Conservation (phyloP, 495 filamentous ascomycete genomes). For the Neurospora tetrasperma region DNA sequence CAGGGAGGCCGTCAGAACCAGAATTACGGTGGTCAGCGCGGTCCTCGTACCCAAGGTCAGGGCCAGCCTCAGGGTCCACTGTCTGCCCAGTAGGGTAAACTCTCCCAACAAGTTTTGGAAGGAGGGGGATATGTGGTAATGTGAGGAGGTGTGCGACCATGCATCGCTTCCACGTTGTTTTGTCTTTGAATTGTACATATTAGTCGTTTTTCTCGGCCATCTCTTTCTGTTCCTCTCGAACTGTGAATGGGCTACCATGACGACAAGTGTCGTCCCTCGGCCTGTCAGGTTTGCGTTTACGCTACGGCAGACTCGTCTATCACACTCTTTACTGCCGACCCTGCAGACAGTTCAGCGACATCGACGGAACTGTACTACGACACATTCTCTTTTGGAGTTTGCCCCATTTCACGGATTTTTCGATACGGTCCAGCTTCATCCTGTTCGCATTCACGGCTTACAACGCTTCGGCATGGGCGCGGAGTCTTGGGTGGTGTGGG, state of each 20-base stretch:
- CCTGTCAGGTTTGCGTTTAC: neutral
- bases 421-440: neutral
- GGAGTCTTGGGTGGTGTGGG: neutral
- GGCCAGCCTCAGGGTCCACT: constrained; percentile 20
- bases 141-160: constrained; percentile 10
- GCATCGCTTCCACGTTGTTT: constrained; percentile 7
- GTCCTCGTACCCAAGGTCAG: constrained; percentile 23
- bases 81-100: constrained; percentile 19
- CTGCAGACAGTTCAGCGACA: neutral
- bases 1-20: constrained; percentile 32
- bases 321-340: neutral
- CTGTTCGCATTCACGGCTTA: neutral
- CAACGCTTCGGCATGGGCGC: neutral
- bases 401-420: neutral
- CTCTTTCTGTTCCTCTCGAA: neutral
- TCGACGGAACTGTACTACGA: neutral
- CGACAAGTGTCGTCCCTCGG: neutral
- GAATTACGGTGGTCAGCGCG: constrained; percentile 33
- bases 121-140: constrained; percentile 2
- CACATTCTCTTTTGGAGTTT: neutral
- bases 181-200: constrained; percentile 26
- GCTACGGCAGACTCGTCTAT: neutral
- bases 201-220: constrained; percentile 6
- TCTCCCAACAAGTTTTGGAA: neutral
- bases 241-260: neutral